Evolutionary conservation across 352 stramenopile species (phyloP), one percentile per base, ranked within the genome.

Genomic region (Globisporangium polare): DNA sequence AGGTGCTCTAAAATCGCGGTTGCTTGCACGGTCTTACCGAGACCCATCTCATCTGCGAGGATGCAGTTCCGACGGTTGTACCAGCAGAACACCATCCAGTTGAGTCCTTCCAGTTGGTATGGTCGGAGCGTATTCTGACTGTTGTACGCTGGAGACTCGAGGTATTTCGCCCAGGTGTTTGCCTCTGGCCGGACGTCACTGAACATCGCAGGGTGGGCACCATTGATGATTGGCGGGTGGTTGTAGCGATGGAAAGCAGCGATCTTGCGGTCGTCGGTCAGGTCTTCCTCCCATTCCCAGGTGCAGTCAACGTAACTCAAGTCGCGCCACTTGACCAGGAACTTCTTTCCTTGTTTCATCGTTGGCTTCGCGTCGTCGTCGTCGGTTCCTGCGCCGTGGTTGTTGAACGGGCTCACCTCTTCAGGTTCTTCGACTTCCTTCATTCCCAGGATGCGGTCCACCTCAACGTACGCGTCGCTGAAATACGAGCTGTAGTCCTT

Each of bases 21-120:
- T 41, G 87, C 88, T 67, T 97, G 91, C 31, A 96, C 83, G 9
- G 91, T 97, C 65, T 97, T 97, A 56, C 91, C 91, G 24, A 97
- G 74, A 57, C 87, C 87, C 87, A 95, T 95, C 67, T 95, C 87
- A 69, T 95, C 87, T 2, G 87, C 87, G 5, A 95, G 68, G 64
- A 95, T 95, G 37, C 89, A 99, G 63, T 95, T 98, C 20, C 97
- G 92, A 8, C 89, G 86, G 66, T 99, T 99, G 69, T 98, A 97
- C 90, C 95, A 99, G 63, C 98, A 98, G 73, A 98, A 98, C 9
- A 98, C 83, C 51, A 99, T 75, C 98, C 98, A 99, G 42, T 97
- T 97, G 26, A 99, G 85, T 31, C 97, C 98, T 90, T 99, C 98
- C 18, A 98, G 85, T 78, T 99, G 98, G 69, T 99, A 99, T 27